Conservation (phyloP, 805 yeast species). For the Starmera amethionina region DNA sequence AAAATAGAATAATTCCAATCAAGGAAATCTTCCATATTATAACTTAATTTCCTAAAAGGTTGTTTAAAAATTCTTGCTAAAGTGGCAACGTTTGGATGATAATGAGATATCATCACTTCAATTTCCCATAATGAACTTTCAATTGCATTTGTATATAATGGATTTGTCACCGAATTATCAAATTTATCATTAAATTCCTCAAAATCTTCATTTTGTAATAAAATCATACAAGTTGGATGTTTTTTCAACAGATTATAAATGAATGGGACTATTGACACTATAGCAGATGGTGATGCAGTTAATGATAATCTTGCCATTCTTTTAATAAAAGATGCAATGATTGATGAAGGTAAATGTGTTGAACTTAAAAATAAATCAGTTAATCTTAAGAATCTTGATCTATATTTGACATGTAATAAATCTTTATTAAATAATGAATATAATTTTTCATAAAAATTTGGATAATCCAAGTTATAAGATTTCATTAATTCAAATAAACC, state of each 20-base stretch:
- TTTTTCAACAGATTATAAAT: constrained; percentile 79
- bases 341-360: constrained; percentile 73
- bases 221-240: constrained; percentile 89
- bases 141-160: constrained; percentile 69
- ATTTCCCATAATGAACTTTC: constrained; percentile 90
- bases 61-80: constrained; percentile 81
- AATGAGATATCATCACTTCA: constrained; percentile 69
- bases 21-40: constrained; percentile 88
- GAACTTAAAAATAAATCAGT: constrained; percentile 80
- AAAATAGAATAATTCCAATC: constrained; percentile 78
- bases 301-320: constrained; percentile 65
- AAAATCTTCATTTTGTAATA: constrained; percentile 47
- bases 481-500: constrained; percentile 83
- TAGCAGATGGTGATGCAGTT: constrained; percentile 79
- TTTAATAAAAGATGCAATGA: constrained; percentile 87
- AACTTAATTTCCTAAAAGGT: constrained; percentile 80
- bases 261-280: constrained; percentile 83
- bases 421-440: constrained; percentile 72
- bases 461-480: constrained; percentile 78
- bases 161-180: constrained; percentile 54
- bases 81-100: constrained; percentile 93
- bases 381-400: constrained; percentile 81
- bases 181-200: constrained; percentile 52
- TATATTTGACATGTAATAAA: constrained; percentile 65
- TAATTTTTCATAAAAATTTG: constrained; percentile 75